Evolutionary conservation across 176 grass and related monocot species (phyloP).

Genomic region (Carex kokanica): DNA sequence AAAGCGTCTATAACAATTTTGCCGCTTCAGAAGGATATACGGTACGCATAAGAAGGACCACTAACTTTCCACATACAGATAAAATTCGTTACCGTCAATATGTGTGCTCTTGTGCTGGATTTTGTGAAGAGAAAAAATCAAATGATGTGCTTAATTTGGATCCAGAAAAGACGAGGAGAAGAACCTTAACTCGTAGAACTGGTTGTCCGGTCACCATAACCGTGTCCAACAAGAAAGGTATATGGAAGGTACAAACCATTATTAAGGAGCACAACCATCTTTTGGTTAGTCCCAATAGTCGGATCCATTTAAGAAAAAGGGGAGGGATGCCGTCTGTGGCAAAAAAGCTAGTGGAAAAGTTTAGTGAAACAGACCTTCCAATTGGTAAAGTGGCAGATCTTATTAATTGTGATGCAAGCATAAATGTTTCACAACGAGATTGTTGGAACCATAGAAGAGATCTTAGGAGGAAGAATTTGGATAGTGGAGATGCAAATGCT

Average conservation of each 20-base stretch:
- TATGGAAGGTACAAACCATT: background rate
- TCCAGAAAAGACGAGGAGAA: background rate
- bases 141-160: too few species aligned
- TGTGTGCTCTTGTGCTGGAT: background rate
- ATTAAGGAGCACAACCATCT: background rate
- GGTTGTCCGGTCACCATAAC: background rate
- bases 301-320: background rate
- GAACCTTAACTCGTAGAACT: background rate
- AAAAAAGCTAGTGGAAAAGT: background rate
- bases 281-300: background rate
- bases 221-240: background rate
- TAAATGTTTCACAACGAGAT: background rate
- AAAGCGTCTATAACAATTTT: too few species aligned
- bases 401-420: background rate
- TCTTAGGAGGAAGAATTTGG: too few species aligned
- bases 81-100: background rate
- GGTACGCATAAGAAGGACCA: too few species aligned
- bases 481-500: too few species aligned
- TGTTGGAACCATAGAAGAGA: slow-evolving; percentile 5
- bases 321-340: background rate
- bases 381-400: background rate
- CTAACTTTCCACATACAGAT: too few species aligned
- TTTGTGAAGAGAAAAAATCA: background rate
- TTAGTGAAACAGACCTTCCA: background rate
- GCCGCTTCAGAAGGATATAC: too few species aligned